Percentiles rank a stretch among this genome's conserved stretches.
Conservation (phyloP, 495 filamentous ascomycete species). For the Aspergillus kassunensis region DNA sequence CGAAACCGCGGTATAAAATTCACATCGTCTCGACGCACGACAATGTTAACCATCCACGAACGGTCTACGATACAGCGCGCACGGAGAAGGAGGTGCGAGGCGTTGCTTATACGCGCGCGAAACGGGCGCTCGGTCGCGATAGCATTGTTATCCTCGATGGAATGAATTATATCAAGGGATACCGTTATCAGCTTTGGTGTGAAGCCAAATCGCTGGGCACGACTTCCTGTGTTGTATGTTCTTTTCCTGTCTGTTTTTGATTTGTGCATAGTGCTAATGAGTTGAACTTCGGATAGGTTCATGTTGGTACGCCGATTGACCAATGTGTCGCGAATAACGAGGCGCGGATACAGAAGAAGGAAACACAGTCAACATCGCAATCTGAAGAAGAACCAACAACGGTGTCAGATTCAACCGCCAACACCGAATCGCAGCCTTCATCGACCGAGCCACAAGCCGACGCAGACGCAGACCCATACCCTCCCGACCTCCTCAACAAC, state of each 20-base stretch:
- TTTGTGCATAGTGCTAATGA: not conserved
- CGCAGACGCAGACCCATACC: constrained; percentile 54
- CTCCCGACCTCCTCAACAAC: constrained; percentile 75
- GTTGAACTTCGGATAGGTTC: constrained; percentile 43
- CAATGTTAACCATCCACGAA: constrained; percentile 37
- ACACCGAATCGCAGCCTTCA: constrained; percentile 1
- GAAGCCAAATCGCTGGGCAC: constrained; percentile 86
- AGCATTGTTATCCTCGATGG: constrained; percentile 87
- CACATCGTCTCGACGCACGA: constrained; percentile 57
- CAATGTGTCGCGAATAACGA: constrained; percentile 54
- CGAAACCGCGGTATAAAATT: constrained; percentile 49
- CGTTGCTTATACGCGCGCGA: constrained; percentile 76
- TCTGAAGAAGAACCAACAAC: not conserved
- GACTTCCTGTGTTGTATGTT: constrained; percentile 70
- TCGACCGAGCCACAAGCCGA: not conserved
- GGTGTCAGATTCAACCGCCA: not conserved
- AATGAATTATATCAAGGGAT: constrained; percentile 97
- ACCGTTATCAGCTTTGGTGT: constrained; percentile 92
- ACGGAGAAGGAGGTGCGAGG: constrained; percentile 93
- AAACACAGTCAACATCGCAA: not conserved
- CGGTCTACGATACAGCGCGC: constrained; percentile 53
- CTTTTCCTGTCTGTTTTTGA: not conserved
- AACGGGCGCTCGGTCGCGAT: constrained; percentile 70
- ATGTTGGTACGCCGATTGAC: constrained; percentile 73
- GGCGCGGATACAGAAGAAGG: constrained; percentile 25